Evolutionary conservation across 306 rosid species (phyloP).

Genomic region (Sesbania bispinosa): DNA sequence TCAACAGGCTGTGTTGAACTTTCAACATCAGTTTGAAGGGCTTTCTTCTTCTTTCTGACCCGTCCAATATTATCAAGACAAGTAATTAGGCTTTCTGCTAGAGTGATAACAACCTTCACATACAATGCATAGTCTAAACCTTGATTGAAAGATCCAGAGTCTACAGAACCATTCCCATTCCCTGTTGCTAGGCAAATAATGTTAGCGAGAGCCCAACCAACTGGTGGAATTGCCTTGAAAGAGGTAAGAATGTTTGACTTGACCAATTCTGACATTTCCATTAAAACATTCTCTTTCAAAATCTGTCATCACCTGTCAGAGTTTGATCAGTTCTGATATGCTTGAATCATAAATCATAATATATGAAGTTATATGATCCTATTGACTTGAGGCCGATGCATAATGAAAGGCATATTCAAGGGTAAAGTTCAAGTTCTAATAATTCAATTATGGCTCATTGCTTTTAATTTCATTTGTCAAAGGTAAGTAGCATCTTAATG

Average conservation of each 20-base stretch:
- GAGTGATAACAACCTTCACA: conserved; percentile 53
- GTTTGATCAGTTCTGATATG: conserved; percentile 81
- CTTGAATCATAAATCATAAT: conserved; percentile 34
- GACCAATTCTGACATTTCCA: conserved; percentile 54
- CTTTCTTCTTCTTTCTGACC: conserved; percentile 40
- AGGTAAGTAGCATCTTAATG: conserved; percentile 1
- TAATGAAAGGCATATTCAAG: conserved; percentile 13
- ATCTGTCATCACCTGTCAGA: conserved; percentile 97
- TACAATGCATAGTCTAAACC: conserved; percentile 64
- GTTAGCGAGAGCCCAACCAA: conserved; percentile 94
- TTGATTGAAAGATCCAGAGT: conserved; percentile 59
- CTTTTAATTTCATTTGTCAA: conserved; percentile 2
- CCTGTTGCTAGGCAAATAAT: conserved; percentile 64
- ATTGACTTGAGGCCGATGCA: background rate
- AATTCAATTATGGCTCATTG: background rate
- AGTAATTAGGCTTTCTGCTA: conserved; percentile 61
- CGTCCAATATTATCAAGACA: conserved; percentile 55
- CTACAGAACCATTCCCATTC: conserved; percentile 45
- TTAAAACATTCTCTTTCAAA: conserved; percentile 65
- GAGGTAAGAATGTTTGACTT: conserved; percentile 40
- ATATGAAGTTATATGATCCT: conserved; percentile 14
- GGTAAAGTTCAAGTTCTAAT: conserved; percentile 8
- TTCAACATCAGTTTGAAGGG: conserved; percentile 39
- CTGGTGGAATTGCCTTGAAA: conserved; percentile 62
- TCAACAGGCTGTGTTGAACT: conserved; percentile 34